phyloP scores from a whole-genome alignment of 305 asterid genomes.

The Stenogyne calaminthoides region DNA sequence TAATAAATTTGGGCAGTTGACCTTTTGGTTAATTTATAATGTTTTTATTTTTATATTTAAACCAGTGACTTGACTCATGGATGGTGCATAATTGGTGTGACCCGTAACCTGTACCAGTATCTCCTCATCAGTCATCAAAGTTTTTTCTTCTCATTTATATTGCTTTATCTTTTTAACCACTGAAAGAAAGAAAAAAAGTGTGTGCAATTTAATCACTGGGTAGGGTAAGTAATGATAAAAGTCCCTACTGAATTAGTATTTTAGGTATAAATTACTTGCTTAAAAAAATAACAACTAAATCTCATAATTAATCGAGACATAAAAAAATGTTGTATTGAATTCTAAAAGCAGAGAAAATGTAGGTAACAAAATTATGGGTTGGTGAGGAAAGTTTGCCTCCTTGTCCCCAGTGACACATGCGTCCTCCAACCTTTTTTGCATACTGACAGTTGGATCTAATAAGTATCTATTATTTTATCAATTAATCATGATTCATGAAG shows the following conservation, averaged over 20 bases:
- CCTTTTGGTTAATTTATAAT: background rate
- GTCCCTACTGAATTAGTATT: too few species aligned
- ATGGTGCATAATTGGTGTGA: background rate
- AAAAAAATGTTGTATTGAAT: too few species aligned
- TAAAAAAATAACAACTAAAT: background rate
- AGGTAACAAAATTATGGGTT: background rate
- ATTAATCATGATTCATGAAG: background rate
- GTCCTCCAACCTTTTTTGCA: background rate
- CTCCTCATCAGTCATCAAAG: too few species aligned
- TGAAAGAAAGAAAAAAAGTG: too few species aligned
- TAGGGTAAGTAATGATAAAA: too few species aligned
- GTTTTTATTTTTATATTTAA: too few species aligned
- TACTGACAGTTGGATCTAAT: background rate
- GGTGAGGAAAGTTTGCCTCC: constrained; percentile 8
- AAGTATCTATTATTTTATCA: background rate
- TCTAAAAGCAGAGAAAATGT: background rate
- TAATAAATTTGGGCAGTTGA: background rate
- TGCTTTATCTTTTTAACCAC: too few species aligned
- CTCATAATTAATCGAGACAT: background rate
- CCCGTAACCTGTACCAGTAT: background rate
- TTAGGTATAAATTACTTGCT: background rate
- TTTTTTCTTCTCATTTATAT: too few species aligned
- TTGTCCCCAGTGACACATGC: constrained; percentile 9
- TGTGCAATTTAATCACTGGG: too few species aligned
- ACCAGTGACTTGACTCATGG: background rate